Evolutionary conservation across 192 early-diverging fungal genomes (phyloP), one percentile per base, ranked within the genome.

Genomic region (Coemansia sp.): DNA sequence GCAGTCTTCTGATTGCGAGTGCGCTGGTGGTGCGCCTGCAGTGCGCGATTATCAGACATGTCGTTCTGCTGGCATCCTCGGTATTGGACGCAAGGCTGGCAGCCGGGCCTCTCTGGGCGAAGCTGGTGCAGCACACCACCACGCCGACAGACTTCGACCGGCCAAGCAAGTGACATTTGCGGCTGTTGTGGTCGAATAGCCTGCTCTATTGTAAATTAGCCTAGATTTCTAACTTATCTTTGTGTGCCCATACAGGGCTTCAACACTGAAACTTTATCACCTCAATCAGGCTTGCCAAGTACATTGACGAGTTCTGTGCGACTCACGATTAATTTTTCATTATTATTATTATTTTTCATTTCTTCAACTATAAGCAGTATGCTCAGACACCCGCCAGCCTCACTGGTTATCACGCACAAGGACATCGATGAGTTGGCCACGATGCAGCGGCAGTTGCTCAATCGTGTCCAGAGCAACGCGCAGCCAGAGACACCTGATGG

Each of bases 91-190:
- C 53, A 65, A 56, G 19, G 11, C 61, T 12, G 39, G 62, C 11
- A 62, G 67, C 29, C 31, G 45, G 20, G 29, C 39, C 32, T 56
- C 53, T 20, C 22, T 67, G 20, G 55, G 51, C 27, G 65, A 24
- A 6, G n/a, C 65, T 50, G 48, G 20, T 7, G 13, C 51, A 38
- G 46, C 5, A 15, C 55, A 42, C 41, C 12, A 58, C 29, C 55
- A 58, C 55, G 17, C 29, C 12, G 50, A 46, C 8, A 53, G 22
- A 13, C 19, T 67, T 39, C 55, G 59, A 48, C 75, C 75, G 5
- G 27, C 68, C 9, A 82, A 82, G 62, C 79, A 82, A n/a, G 79
- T 82, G 61, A 68, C 70, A 9, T 82, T 82, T 74, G 71, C 79
- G 22, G 71, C 62, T 0, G 36, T 40, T 55, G 63, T 59, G 46